Conservation (phyloP, 805 yeast species). For the Kuraishia molischiana region DNA sequence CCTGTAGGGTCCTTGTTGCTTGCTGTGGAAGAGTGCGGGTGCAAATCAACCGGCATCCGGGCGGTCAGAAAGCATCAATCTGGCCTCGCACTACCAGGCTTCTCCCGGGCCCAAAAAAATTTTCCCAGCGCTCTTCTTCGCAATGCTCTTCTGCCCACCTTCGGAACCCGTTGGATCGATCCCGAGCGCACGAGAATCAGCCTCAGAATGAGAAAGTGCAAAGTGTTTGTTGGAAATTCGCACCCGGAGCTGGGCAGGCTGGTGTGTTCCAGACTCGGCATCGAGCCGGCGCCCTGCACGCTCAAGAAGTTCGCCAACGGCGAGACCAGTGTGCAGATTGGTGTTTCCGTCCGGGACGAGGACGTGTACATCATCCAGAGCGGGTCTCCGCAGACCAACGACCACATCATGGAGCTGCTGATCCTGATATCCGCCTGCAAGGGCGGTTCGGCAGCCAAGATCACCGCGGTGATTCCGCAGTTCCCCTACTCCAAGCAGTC, state of each 20-base stretch:
- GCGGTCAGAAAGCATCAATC: too few species aligned
- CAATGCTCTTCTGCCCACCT: too few species aligned
- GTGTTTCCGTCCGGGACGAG: constrained; percentile 92
- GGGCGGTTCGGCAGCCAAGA: constrained; percentile 97
- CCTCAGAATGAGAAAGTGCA: constrained; percentile 84
- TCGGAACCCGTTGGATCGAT: too few species aligned
- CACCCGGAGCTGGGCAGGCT: constrained; percentile 90
- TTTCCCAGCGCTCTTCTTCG: too few species aligned
- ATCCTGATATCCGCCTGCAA: constrained; percentile 92
- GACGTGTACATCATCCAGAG: constrained; percentile 92
- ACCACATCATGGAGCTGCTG: constrained; percentile 91
- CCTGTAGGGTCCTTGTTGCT: too few species aligned
- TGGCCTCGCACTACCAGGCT: too few species aligned
- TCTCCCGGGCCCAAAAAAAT: too few species aligned
- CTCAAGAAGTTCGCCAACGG: constrained; percentile 93
- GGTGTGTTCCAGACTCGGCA: constrained; percentile 86
- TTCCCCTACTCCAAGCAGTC: constrained; percentile 96
- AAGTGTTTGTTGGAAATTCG: constrained; percentile 92
- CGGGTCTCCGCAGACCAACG: constrained; percentile 82
- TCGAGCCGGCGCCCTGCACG: constrained; percentile 88
- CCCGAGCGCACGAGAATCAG: too few species aligned
- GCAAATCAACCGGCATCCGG: too few species aligned
- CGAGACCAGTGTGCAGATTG: constrained; percentile 93
- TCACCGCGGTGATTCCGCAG: constrained; percentile 95
- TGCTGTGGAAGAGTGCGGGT: too few species aligned